phyloP scores from a whole-genome alignment of 805 yeast genomes.

The Kuraishia hungarica region DNA sequence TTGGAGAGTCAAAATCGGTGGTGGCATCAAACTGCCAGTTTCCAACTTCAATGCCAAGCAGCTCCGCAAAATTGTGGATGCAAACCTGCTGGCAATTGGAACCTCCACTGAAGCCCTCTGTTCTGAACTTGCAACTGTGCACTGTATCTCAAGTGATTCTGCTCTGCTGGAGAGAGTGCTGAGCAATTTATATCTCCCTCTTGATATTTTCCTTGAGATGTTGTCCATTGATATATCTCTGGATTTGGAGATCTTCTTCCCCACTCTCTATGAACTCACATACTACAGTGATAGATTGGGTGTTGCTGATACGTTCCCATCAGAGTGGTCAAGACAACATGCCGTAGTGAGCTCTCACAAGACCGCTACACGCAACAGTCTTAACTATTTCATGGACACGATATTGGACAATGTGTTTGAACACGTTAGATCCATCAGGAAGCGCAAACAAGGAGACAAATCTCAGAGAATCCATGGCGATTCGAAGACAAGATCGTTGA shows the following conservation, averaged over 20 bases:
- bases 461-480: constrained; percentile 11
- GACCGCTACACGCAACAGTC: background rate
- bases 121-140: constrained; percentile 9
- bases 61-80: constrained; percentile 16
- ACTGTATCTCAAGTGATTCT: constrained; percentile 13
- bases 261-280: constrained; percentile 38
- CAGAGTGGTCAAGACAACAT: background rate
- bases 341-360: background rate
- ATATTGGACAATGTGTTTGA: constrained; percentile 66
- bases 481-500: constrained; percentile 48
- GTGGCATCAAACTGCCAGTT: constrained; percentile 48
- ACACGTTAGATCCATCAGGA: constrained; percentile 54
- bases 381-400: constrained; percentile 53
- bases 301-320: background rate
- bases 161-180: constrained; percentile 33
- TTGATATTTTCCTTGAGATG: constrained; percentile 46
- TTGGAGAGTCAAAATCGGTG: constrained; percentile 39
- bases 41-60: constrained; percentile 48
- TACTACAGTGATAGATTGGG: constrained; percentile 14
- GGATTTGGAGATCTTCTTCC: constrained; percentile 69
- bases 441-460: constrained; percentile 10
- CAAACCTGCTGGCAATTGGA: constrained; percentile 17
- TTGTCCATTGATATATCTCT: constrained; percentile 57
- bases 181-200: constrained; percentile 43
- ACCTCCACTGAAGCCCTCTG: constrained; percentile 6